Evolutionary conservation across 495 filamentous ascomycete species (phyloP), one percentile per base, ranked within the genome.

Genomic region (Hypoxylon lenormandii): DNA sequence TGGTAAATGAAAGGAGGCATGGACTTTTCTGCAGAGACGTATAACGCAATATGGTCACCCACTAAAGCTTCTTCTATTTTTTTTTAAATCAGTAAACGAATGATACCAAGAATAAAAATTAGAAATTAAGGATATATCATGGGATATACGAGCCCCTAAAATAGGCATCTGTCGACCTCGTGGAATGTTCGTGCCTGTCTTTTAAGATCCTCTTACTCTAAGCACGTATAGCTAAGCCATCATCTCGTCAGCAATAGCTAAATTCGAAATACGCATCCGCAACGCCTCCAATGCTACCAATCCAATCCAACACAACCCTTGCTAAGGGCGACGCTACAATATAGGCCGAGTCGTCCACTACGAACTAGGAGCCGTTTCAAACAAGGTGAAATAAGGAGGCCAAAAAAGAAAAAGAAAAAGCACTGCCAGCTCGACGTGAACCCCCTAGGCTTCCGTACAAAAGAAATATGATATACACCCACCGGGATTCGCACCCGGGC

Each of bases 21-120:
- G 36, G n/a, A 16, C 13, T 53, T 47, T 33, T 60, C 13, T 26
- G 19, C 30, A 55, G 19, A 70, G 42, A 64, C n/a, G 42, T 10
- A 46, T 45, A 60, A 65, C 55, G 43, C 53, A 60, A 64, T 28
- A 50, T 60, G 56, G 49, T 60, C 42, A 26, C 26, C 55, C 4
- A n/a, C 18, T 23, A 16, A 46, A 12, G 38, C 4, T 45, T 18
- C 16, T 5, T 3, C 13, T 37, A 37, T 37, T 42, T 47, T 37
- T 38, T 42, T 60, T 47, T 43, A 23, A 69, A 60, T 55, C 66
- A 70, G 60, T 70, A 70, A 70, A 70, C 66, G 66, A 60, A 65
- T 47, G 55, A 65, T 60, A 70, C 49, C 33, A 70, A 54, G 3
- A 66, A 26, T 48, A 64, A 69, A 53, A 64, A 63, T 46, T 59